Evolutionary conservation across 495 filamentous ascomycete genomes (phyloP).

Genomic region (Lophiotrema nucula): DNA sequence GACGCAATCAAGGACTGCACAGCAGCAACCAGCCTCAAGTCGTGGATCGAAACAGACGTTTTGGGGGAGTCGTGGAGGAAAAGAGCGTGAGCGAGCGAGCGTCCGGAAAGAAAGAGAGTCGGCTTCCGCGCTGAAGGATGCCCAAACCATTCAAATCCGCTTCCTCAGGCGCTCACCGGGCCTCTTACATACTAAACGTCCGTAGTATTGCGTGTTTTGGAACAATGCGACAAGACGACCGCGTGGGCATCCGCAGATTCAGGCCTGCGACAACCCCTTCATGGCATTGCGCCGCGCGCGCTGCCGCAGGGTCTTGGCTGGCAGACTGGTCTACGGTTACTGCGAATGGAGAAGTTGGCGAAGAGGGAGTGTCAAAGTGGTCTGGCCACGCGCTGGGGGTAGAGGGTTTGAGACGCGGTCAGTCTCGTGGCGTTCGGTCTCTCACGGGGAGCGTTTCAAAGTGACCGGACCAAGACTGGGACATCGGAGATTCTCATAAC

Average conservation of each 20-base stretch:
- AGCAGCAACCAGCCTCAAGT: too few species aligned
- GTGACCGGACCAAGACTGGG: neutral
- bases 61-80: too few species aligned
- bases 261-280: conserved; percentile 15
- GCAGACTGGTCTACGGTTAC: neutral
- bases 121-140: conserved; percentile 17
- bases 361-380: conserved; percentile 22
- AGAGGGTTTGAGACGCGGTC: conserved; percentile 23
- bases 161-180: conserved; percentile 11
- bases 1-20: conserved; percentile 30
- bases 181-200: too few species aligned
- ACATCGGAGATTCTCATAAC: too few species aligned
- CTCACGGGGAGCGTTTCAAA: conserved; percentile 25
- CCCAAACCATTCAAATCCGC: conserved; percentile 21
- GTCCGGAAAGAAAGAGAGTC: conserved; percentile 14
- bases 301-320: neutral
- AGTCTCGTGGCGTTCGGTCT: neutral
- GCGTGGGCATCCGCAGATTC: neutral
- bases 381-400: conserved; percentile 26
- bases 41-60: too few species aligned
- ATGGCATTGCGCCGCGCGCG: conserved; percentile 13
- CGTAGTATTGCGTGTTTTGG: too few species aligned
- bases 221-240: too few species aligned
- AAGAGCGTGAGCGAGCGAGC: too few species aligned
- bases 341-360: conserved; percentile 6